phyloP scores from a whole-genome alignment of 2,329 filamentous ascomycete genomes.

The Davidsoniella neocaledoniae region DNA sequence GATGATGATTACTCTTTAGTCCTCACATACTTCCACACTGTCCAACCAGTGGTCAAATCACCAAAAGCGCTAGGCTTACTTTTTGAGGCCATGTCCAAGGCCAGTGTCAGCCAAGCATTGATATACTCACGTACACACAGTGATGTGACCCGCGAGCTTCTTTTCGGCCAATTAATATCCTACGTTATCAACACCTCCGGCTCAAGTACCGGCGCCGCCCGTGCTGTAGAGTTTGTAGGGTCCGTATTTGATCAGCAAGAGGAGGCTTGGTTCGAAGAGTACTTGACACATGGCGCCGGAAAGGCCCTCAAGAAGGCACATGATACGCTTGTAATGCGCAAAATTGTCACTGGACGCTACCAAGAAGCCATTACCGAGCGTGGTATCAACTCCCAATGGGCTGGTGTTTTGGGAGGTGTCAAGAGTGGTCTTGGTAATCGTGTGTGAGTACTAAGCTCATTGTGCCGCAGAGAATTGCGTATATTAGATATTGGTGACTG shows the following conservation, averaged over 20 bases:
- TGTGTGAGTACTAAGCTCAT: neutral
- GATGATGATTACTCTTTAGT: slow-evolving; percentile 50
- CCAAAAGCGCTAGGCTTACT: slow-evolving; percentile 46
- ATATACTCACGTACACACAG: slow-evolving; percentile 53
- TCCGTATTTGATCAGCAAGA: slow-evolving; percentile 56
- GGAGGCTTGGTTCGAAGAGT: slow-evolving; percentile 58
- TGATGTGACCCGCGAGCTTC: slow-evolving; percentile 39
- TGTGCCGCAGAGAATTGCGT: no score
- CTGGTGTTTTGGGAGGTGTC: slow-evolving; percentile 33
- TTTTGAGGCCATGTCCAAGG: slow-evolving; percentile 49
- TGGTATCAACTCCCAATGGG: slow-evolving; percentile 29
- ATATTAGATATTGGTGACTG: neutral
- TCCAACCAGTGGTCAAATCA: slow-evolving; percentile 53
- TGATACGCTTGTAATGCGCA: slow-evolving; percentile 59
- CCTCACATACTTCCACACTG: slow-evolving; percentile 63
- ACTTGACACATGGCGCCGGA: slow-evolving; percentile 46
- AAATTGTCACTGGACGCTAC: slow-evolving; percentile 48
- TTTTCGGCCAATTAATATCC: slow-evolving; percentile 50
- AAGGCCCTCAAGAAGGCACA: slow-evolving; percentile 46
- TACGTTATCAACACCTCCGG: slow-evolving; percentile 32
- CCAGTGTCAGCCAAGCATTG: slow-evolving; percentile 56
- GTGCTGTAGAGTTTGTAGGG: slow-evolving; percentile 53
- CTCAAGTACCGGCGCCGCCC: slow-evolving; percentile 29
- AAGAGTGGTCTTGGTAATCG: slow-evolving; percentile 24
- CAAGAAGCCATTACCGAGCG: slow-evolving; percentile 29